Evolutionary conservation across 495 filamentous ascomycete species (phyloP).

Genomic region (Letharia lupina): DNA sequence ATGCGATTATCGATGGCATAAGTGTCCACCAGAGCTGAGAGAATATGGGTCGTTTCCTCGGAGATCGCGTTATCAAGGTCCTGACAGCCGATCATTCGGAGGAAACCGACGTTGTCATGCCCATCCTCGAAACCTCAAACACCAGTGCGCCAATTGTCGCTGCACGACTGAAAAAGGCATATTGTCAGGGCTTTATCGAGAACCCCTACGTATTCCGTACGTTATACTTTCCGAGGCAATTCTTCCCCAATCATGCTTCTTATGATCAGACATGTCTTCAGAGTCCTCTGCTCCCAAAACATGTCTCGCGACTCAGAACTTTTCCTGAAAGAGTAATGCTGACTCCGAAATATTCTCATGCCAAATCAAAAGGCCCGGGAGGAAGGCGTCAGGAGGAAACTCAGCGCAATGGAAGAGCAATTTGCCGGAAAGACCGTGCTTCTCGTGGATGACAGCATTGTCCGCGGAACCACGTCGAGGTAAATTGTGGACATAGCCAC

Average conservation of each 20-base stretch:
- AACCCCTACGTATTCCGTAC: conserved; percentile 94
- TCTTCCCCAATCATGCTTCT: too few species aligned
- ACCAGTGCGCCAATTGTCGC: conserved; percentile 77
- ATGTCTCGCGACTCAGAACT: too few species aligned
- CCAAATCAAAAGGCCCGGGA: conserved; percentile 77
- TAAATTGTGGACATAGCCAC: conserved; percentile 85
- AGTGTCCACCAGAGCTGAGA: conserved; percentile 80
- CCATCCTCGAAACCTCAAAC: conserved; percentile 80
- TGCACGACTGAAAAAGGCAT: conserved; percentile 61
- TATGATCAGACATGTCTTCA: too few species aligned
- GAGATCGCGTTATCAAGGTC: conserved; percentile 62
- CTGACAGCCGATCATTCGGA: conserved; percentile 68
- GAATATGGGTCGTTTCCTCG: conserved; percentile 86
- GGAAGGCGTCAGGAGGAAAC: conserved; percentile 38
- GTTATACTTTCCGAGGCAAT: conserved; percentile 27
- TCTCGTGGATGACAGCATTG: conserved; percentile 92
- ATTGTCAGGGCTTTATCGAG: conserved; percentile 82
- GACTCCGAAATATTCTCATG: conserved; percentile 56
- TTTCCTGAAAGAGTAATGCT: conserved; percentile 27
- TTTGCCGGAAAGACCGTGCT: conserved; percentile 76
- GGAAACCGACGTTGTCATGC: conserved; percentile 86
- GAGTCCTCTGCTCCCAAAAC: too few species aligned
- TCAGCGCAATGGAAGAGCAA: conserved; percentile 53
- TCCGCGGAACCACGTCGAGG: conserved; percentile 81
- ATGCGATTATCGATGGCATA: conserved; percentile 88